A percentile compares a stretch with the other conserved stretches of the same genome.
phyloP scores from a whole-genome alignment of 2,329 filamentous ascomycete genomes.

The Paraphaeosphaeria sporulosa region DNA sequence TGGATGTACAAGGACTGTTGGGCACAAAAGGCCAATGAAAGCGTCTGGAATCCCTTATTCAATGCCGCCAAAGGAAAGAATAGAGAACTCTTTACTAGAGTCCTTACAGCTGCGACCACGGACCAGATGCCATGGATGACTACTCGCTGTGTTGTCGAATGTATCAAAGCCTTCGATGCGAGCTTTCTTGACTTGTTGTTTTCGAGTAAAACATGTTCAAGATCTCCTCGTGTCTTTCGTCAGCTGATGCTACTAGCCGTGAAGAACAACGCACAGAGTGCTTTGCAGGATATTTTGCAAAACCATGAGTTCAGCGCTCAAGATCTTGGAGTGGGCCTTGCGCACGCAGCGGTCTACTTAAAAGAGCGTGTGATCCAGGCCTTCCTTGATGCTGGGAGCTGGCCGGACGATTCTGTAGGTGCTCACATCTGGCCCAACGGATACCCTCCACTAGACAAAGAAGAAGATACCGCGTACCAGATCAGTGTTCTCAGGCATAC shows the following conservation, averaged over 20 bases:
- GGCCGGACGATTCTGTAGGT: too few species aligned
- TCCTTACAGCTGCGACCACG: neutral
- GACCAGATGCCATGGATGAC: neutral
- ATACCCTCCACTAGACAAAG: too few species aligned
- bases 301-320: neutral
- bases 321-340: neutral
- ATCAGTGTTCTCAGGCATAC: too few species aligned
- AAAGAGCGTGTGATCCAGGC: neutral
- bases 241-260: neutral
- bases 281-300: neutral
- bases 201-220: neutral
- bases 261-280: neutral
- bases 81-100: neutral
- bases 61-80: neutral
- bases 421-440: too few species aligned
- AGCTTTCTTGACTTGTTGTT: neutral
- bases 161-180: neutral
- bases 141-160: neutral
- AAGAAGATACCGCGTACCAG: too few species aligned
- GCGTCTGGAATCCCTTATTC: neutral
- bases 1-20: neutral
- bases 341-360: neutral
- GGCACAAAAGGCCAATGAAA: neutral
- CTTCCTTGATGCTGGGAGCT: neutral
- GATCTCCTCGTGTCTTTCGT: neutral